Evolutionary conservation across 2,329 filamentous ascomycete species (phyloP).

Genomic region (Alternaria brassicicola): DNA sequence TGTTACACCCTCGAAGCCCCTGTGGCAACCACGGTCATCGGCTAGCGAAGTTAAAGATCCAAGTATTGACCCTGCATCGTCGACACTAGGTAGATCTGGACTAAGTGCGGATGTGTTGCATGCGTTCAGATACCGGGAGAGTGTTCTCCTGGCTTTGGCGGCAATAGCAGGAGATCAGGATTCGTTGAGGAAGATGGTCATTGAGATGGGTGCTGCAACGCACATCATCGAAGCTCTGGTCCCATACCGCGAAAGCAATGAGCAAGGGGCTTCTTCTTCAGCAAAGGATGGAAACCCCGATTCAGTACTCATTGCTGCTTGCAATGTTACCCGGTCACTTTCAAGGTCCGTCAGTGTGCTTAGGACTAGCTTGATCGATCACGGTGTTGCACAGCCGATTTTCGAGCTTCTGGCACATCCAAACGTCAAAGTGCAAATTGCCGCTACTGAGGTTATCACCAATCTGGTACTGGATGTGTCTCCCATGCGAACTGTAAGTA

Average conservation of each 20-base stretch:
- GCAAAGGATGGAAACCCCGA: conserved; percentile 75
- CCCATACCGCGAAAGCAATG: conserved; percentile 57
- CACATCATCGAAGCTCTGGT: conserved; percentile 85
- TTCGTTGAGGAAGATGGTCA: conserved; percentile 79
- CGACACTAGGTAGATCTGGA: conserved; percentile 40
- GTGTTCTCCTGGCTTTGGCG: conserved; percentile 77
- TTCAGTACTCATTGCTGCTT: conserved; percentile 81
- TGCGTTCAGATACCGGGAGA: conserved; percentile 76
- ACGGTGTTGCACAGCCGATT: conserved; percentile 77
- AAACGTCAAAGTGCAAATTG: conserved; percentile 80
- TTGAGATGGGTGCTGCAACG: conserved; percentile 78
- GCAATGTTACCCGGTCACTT: conserved; percentile 78
- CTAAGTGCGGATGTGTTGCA: conserved; percentile 64
- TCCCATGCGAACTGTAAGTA: conserved; percentile 82
- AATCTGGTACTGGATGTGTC: conserved; percentile 90
- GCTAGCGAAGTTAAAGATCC: conserved; percentile 34
- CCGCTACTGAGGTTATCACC: conserved; percentile 80
- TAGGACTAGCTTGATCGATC: conserved; percentile 85
- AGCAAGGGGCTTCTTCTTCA: conserved; percentile 38
- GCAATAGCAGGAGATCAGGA: conserved; percentile 82
- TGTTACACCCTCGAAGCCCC: conserved; percentile 54
- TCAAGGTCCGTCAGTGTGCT: conserved; percentile 84
- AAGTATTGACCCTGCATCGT: conserved; percentile 40
- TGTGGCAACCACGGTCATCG: conserved; percentile 59
- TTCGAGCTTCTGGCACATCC: conserved; percentile 75